Base-by-base conservation (phyloP, 2,329 filamentous ascomycete genomes). In the Alternaria brassicae region DNA sequence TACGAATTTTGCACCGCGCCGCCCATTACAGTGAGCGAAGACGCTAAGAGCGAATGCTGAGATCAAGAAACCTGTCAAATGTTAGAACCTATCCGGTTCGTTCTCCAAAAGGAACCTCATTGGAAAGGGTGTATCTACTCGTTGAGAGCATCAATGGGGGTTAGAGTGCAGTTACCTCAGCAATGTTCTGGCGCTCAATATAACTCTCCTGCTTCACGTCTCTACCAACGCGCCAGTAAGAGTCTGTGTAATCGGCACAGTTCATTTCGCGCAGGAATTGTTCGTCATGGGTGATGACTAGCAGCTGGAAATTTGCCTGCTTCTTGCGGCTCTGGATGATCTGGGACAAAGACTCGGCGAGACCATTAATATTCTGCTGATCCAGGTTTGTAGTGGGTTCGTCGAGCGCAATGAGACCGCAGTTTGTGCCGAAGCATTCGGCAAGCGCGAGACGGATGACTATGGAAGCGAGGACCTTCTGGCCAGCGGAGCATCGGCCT, bases 251-350 rank as follows among this genome's bases (percentile, higher is more conserved):
- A 68, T 99, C 94, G 23, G 88, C 89, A 77, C 93, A 97, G 68
- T 93, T 89, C 95, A 99, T 99, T 73, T 93, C 88, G 54, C 90
- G 86, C 73, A 99, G 75, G 72, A 99, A 99, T 72, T 97, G 92
- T 80, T 98, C 96, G 80, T 99, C 95, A 83, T 99, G 95, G 4
- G 95, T 99, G 77, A 99, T 99, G 72, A 99, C 92, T 73, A 99
- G 95, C 56, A 99, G 87, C 82, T 99, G 96, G 79, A 99, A 97
- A 77, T 99, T 99, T 56, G 88, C 86, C 83, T 99, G 95, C 62
- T 89, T 87, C 76, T 91, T 88, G 7, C 96, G 88, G 15, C 89
- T 82, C 70, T 90, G 86, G 80, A 99, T 98, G 73, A 99, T 97
- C 71, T 89, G 86, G 72, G 95, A 90, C 70, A 99, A 81, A 45